Percentiles rank a stretch among this genome's conserved stretches.
These are phyloP conservation scores for Termitomyces sp. DNA, from an alignment of 768 basidiomycete species.

Conservation along the genomic window DNA sequence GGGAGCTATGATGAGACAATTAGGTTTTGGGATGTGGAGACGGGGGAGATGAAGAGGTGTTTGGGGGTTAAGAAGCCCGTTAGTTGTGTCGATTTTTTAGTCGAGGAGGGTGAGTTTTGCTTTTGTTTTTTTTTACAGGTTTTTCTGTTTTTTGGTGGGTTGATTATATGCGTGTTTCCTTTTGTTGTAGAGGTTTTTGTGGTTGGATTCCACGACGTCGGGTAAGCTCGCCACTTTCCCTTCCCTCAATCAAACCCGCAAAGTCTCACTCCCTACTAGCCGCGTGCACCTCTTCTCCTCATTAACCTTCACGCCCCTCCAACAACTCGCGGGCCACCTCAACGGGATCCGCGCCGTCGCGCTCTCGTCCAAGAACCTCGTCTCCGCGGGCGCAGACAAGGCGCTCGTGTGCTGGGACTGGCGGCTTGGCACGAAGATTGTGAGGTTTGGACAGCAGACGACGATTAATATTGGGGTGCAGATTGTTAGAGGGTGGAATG, in stretches of 20 bases:
- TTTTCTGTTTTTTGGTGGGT: neutral
- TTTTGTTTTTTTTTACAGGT: neutral
- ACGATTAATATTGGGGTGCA: constrained; percentile 91
- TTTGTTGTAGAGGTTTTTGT: constrained; percentile 71
- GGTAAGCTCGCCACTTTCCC: constrained; percentile 38
- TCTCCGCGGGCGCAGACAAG: constrained; percentile 76
- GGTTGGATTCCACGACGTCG: constrained; percentile 90
- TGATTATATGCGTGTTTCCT: neutral
- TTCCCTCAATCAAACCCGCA: neutral
- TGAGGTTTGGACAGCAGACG: constrained; percentile 90
- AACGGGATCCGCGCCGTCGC: constrained; percentile 91
- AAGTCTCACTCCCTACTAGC: constrained; percentile 29
- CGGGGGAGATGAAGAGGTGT: constrained; percentile 63
- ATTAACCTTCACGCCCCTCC: constrained; percentile 77
- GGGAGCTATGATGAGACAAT: constrained; percentile 93
- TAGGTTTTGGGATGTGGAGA: constrained; percentile 83
- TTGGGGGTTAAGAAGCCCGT: constrained; percentile 86
- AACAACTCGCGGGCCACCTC: constrained; percentile 81
- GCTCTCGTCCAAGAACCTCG: constrained; percentile 78
- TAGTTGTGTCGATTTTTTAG: constrained; percentile 83
- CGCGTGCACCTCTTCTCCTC: constrained; percentile 89
- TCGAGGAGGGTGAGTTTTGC: constrained; percentile 64
- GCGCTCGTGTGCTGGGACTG: constrained; percentile 88
- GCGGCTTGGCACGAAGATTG: constrained; percentile 85
- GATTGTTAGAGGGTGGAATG: constrained; percentile 50